These are phyloP conservation scores for Syzygium aromaticum DNA, from an alignment of 345 rosid genomes.

Conservation along the genomic window DNA sequence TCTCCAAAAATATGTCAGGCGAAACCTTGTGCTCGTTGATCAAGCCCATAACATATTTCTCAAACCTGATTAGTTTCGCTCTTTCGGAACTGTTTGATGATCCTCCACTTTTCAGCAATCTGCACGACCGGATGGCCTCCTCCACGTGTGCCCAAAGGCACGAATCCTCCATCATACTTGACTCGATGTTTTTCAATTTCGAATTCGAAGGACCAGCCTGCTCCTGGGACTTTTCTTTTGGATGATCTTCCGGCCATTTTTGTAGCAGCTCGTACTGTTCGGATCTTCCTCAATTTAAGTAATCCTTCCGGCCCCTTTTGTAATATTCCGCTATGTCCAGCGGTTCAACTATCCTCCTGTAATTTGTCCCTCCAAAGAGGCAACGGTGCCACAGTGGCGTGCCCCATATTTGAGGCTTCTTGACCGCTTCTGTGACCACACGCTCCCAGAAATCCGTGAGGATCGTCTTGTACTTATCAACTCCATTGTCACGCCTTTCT, in stretches of 20 bases:
- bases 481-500: neutral
- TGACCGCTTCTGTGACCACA: slow-evolving; percentile 37
- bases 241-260: slow-evolving; percentile 24
- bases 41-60: too few relatives aligned
- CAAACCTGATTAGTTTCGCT: too few relatives aligned
- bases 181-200: neutral
- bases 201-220: neutral
- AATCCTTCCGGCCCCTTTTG: neutral
- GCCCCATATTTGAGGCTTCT: slow-evolving; percentile 33
- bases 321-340: slow-evolving; percentile 58
- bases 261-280: slow-evolving; percentile 33
- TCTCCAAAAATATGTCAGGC: too few relatives aligned
- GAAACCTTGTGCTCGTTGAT: too few relatives aligned
- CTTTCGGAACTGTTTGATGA: too few relatives aligned
- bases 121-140: slow-evolving; percentile 27
- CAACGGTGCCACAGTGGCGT: slow-evolving; percentile 13
- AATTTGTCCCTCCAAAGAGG: slow-evolving; percentile 39
- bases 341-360: slow-evolving; percentile 66
- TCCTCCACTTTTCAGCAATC: neutral
- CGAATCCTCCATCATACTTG: slow-evolving; percentile 42
- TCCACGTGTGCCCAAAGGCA: slow-evolving; percentile 82
- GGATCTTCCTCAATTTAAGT: slow-evolving; percentile 29
- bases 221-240: too few relatives aligned
- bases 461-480: slow-evolving; percentile 8
- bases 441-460: slow-evolving; percentile 37